phyloP scores from a whole-genome alignment of 1,284 basidiomycete genomes.

The Microbotryum scabiosae region DNA sequence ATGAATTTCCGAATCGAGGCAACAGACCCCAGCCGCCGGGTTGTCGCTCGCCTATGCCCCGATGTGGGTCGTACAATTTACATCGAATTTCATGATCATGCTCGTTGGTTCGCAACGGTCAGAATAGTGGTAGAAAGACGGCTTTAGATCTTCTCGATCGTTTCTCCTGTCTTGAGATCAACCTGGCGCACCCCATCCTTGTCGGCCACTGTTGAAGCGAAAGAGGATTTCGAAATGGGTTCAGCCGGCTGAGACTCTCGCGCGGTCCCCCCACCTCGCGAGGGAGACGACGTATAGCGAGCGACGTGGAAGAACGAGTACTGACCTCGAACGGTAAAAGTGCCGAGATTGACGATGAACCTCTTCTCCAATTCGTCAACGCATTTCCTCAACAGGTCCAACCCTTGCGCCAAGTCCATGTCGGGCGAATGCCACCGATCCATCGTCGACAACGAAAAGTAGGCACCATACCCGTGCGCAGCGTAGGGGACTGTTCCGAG shows the following conservation, averaged over 20 bases:
- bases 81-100: too few relatives aligned
- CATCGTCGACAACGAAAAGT: slow-evolving; percentile 84
- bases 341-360: slow-evolving; percentile 55
- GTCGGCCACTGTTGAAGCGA: slow-evolving; percentile 25
- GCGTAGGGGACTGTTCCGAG: slow-evolving; percentile 81
- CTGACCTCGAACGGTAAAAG: slow-evolving; percentile 10
- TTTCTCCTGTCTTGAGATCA: slow-evolving; percentile 19
- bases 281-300: too few relatives aligned
- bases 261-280: too few relatives aligned
- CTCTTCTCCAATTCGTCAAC: slow-evolving; percentile 81
- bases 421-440: slow-evolving; percentile 83
- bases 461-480: slow-evolving; percentile 90
- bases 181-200: slow-evolving; percentile 27
- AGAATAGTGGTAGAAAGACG: too few relatives aligned
- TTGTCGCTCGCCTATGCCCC: too few relatives aligned
- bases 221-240: neutral
- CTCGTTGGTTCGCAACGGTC: too few relatives aligned
- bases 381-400: slow-evolving; percentile 74
- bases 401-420: slow-evolving; percentile 70
- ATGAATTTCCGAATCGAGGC: too few relatives aligned
- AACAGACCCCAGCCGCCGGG: too few relatives aligned
- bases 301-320: neutral
- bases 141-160: neutral
- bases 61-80: too few relatives aligned
- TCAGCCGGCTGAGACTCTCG: too few relatives aligned